Evolutionary conservation across 768 basidiomycete genomes (phyloP).

Genomic region (Lactarius evosmus): DNA sequence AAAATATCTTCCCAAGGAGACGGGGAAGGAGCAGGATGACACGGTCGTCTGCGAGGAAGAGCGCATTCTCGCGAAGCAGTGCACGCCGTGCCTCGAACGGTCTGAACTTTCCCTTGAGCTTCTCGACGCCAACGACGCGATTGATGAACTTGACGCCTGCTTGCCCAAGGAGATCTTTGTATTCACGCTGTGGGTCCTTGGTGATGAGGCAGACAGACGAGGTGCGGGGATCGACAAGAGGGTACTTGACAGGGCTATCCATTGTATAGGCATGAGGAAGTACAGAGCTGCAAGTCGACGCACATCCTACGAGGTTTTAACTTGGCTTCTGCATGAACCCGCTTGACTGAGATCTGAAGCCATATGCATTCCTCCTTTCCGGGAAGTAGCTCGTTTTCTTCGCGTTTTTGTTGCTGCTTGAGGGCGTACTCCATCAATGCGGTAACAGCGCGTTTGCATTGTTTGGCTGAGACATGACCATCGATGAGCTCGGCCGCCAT

Average conservation of each 20-base stretch:
- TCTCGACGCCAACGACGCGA: constrained; percentile 84
- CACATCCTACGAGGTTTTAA: constrained; percentile 86
- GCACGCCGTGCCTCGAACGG: constrained; percentile 78
- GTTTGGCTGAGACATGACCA: constrained; percentile 61
- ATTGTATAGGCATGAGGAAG: constrained; percentile 4
- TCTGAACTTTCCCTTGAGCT: constrained; percentile 93
- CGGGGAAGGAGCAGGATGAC: constrained; percentile 84
- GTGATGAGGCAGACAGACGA: constrained; percentile 85
- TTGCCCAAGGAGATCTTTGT: constrained; percentile 85
- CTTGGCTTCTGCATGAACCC: constrained; percentile 67
- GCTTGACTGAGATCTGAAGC: constrained; percentile 86
- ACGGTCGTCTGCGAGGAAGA: constrained; percentile 93
- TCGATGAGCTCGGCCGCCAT: constrained; percentile 53
- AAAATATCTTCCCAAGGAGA: constrained; percentile 86
- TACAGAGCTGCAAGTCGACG: constrained; percentile 33
- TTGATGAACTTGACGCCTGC: constrained; percentile 86
- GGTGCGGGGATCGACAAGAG: constrained; percentile 78
- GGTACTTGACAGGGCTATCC: constrained; percentile 69
- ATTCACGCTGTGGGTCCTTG: constrained; percentile 93
- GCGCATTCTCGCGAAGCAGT: constrained; percentile 81
- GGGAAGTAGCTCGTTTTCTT: constrained; percentile 71
- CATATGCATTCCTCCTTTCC: constrained; percentile 84
- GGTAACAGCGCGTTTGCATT: constrained; percentile 74
- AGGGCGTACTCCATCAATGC: constrained; percentile 72
- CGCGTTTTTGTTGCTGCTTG: constrained; percentile 59